Conservation (phyloP, 2,329 filamentous ascomycete genomes). For the Verticillium nonalfalfae region DNA sequence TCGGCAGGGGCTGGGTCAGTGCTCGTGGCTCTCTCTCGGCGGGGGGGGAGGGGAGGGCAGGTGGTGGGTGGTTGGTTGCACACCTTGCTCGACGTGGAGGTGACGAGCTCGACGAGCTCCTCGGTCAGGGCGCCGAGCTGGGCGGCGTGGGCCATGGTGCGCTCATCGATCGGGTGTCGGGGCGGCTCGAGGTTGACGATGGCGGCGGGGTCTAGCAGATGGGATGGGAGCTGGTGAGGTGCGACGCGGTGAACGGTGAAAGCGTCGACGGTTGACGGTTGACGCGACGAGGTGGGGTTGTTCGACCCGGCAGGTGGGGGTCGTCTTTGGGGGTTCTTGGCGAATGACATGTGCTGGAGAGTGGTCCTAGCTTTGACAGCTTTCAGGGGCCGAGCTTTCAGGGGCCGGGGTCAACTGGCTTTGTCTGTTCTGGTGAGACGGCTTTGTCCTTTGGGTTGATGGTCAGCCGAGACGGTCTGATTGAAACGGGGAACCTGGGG, state of each 20-base stretch:
- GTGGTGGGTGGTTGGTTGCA: constrained; percentile 10
- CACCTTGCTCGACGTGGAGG: constrained; percentile 49
- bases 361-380: background rate
- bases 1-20: constrained; percentile 1
- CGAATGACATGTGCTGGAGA: background rate
- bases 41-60: too few species aligned
- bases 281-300: background rate
- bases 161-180: background rate
- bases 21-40: background rate
- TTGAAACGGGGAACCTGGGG: too few species aligned
- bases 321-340: background rate
- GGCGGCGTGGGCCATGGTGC: constrained; percentile 63
- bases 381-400: background rate
- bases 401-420: too few species aligned
- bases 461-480: too few species aligned
- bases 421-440: too few species aligned
- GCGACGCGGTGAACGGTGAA: background rate
- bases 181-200: background rate
- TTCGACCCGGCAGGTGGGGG: background rate
- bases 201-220: background rate
- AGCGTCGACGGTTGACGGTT: background rate
- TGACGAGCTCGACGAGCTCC: constrained; percentile 62
- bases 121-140: constrained; percentile 59
- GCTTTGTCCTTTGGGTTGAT: too few species aligned
- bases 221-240: background rate